These are phyloP conservation scores for Coemansia erecta DNA, from an alignment of 192 early-diverging fungal genomes.

Conservation along the genomic window DNA sequence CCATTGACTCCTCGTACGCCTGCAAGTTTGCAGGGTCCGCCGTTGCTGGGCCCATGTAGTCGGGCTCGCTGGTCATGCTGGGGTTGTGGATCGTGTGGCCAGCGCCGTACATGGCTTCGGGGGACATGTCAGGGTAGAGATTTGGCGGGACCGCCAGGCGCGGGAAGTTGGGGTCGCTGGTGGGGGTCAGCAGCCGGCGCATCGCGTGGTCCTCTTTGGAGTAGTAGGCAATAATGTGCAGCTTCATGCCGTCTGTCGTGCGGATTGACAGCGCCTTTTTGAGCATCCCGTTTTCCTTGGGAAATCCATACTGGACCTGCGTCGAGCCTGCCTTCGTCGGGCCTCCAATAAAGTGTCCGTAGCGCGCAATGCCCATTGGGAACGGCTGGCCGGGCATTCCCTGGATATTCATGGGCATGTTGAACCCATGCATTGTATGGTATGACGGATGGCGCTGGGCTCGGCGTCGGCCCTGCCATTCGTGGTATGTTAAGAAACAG, in stretches of 20 bases:
- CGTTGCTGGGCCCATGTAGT: constrained; percentile 9
- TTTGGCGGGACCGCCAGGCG: constrained; percentile 71
- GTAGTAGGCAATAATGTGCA: constrained; percentile 91
- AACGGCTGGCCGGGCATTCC: constrained; percentile 36
- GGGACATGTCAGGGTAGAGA: constrained; percentile 79
- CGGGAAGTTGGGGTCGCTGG: constrained; percentile 62
- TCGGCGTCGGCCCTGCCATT: constrained; percentile 67
- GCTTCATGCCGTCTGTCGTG: constrained; percentile 72
- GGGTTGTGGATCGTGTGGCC: constrained; percentile 25
- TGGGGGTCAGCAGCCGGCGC: constrained; percentile 67
- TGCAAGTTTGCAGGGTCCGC: constrained; percentile 8
- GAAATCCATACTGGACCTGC: constrained; percentile 54
- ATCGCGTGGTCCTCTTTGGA: constrained; percentile 71
- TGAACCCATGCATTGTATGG: constrained; percentile 44
- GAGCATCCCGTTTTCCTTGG: constrained; percentile 77
- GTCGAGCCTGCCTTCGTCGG: constrained; percentile 52
- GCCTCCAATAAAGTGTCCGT: constrained; percentile 54
- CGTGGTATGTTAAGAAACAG: constrained; percentile 86
- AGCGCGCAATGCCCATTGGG: constrained; percentile 54
- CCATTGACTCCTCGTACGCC: constrained; percentile 5
- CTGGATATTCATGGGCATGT: constrained; percentile 32
- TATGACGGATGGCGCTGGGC: constrained; percentile 52
- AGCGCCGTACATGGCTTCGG: constrained; percentile 52
- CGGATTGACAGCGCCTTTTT: constrained; percentile 89
- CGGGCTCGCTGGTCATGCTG: constrained; percentile 9